phyloP scores from a whole-genome alignment of 1,139 yeast species.

The Yamadazyma diddensiae region DNA sequence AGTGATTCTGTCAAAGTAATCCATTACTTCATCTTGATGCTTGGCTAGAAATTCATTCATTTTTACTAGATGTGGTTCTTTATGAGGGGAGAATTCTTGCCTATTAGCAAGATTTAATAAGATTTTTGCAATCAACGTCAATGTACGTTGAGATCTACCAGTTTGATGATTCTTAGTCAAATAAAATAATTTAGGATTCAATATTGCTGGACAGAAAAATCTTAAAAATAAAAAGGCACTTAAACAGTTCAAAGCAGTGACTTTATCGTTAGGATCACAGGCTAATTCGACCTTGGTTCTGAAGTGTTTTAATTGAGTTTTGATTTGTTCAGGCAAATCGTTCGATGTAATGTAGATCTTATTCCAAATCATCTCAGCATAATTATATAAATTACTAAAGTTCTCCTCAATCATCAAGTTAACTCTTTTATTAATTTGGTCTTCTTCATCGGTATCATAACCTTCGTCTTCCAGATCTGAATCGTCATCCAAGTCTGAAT shows the following conservation, averaged over 20 bases:
- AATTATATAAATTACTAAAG: constrained; percentile 48
- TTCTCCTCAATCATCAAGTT: constrained; percentile 45
- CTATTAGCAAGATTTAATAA: constrained; percentile 79
- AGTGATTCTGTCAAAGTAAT: constrained; percentile 72
- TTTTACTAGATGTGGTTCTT: constrained; percentile 75
- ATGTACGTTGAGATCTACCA: constrained; percentile 68
- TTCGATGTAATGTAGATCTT: constrained; percentile 65
- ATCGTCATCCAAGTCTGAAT: constrained; percentile 21
- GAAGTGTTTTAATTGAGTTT: constrained; percentile 55
- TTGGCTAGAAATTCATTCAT: constrained; percentile 66
- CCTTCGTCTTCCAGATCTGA: constrained; percentile 24
- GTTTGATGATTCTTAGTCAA: constrained; percentile 69
- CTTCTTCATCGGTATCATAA: constrained; percentile 32
- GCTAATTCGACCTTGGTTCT: constrained; percentile 60
- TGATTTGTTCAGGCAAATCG: constrained; percentile 72
- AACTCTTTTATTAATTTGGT: constrained; percentile 23
- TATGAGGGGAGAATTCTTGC: constrained; percentile 64
- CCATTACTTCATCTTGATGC: constrained; percentile 56
- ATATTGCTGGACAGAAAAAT: constrained; percentile 86
- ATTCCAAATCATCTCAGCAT: constrained; percentile 70
- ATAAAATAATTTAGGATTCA: constrained; percentile 83
- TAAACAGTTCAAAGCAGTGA: constrained; percentile 63
- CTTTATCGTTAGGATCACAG: constrained; percentile 55
- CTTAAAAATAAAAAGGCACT: constrained; percentile 83
- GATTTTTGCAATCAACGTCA: constrained; percentile 81